phyloP scores from a whole-genome alignment of 2,329 filamentous ascomycete species.

The Diplodia corticola region DNA sequence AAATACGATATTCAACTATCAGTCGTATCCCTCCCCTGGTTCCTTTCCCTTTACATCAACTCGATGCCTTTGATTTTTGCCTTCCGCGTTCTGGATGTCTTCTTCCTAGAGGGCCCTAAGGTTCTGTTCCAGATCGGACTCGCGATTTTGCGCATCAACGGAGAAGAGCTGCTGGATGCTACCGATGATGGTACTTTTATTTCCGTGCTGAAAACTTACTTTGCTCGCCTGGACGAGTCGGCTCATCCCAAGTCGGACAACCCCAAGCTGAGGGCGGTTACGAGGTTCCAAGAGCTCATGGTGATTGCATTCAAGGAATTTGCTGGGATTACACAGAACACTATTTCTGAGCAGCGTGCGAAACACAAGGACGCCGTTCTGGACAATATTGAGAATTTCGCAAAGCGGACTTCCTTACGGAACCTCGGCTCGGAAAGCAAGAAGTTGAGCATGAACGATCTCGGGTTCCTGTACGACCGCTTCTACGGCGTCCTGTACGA shows the following conservation, averaged over 20 bases:
- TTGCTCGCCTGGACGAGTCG: slow-evolving; percentile 88
- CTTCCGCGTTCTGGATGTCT: slow-evolving; percentile 93
- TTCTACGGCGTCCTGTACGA: slow-evolving; percentile 94
- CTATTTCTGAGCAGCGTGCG: slow-evolving; percentile 80
- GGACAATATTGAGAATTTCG: slow-evolving; percentile 95
- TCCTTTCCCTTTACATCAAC: slow-evolving; percentile 97
- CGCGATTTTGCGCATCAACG: slow-evolving; percentile 95
- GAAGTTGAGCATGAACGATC: slow-evolving; percentile 77
- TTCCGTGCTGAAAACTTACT: slow-evolving; percentile 92
- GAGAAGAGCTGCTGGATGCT: slow-evolving; percentile 90
- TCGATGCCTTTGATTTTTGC: slow-evolving; percentile 98
- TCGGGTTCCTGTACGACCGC: slow-evolving; percentile 87
- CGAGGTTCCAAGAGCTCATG: slow-evolving; percentile 96
- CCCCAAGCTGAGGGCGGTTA: slow-evolving; percentile 88
- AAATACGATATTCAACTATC: slow-evolving; percentile 96
- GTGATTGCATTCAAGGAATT: slow-evolving; percentile 99
- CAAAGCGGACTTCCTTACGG: slow-evolving; percentile 92
- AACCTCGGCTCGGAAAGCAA: slow-evolving; percentile 97
- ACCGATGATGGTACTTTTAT: slow-evolving; percentile 96
- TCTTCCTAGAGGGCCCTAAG: slow-evolving; percentile 97
- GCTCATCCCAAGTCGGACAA: slow-evolving; percentile 96
- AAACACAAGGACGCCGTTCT: slow-evolving; percentile 95
- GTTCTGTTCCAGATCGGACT: slow-evolving; percentile 95
- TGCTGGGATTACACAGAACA: slow-evolving; percentile 89
- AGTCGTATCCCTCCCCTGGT: slow-evolving; percentile 96